Evolutionary conservation across 2,329 filamentous ascomycete species (phyloP), one percentile per base, ranked within the genome.

Genomic region (Talaromyces sp.): DNA sequence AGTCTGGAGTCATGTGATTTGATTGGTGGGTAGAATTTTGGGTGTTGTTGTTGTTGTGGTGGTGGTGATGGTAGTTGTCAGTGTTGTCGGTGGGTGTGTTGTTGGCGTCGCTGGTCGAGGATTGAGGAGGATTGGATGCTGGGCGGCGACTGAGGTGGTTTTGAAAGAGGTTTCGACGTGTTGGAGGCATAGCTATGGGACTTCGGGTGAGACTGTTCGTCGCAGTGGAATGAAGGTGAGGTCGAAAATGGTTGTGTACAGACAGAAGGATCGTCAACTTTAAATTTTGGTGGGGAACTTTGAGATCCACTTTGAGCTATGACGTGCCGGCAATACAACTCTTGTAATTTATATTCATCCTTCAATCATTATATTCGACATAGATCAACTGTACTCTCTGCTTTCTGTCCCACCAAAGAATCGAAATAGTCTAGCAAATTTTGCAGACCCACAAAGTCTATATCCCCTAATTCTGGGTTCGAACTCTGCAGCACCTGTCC

Each of bases 391-490:
- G 50, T 41, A 31, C 43, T 80, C 7, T 68, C 70, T 13, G 81
- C 84, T 27, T 73, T 71, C 61, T 70, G 66, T 1, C 91, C 91
- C 0, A 90, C 87, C 63, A 94, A 73, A 0, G 85, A 88, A 74
- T 93, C 90, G 69, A 94, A 83, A 74, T 94, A 94, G 0, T 72
- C 84, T 66, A 94, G 71, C 52, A 94, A 76, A 0, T 79, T 85
- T 68, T 88, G 83, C 1, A 88, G 74, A 10, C 89, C 87, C 35
- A 93, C 69, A 90, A 94, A 89, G 70, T 92, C 86, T 73, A 93
- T 84, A 35, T 76, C 64, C 0, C 89, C 90, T n/a, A 95, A 78
- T 27, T 75, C 83, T 1, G 90, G 90, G 71, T 86, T 88, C 10
- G 88, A 90, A 50, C 89, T 92, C 63, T 75, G 80, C 66, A 95